Percentiles rank a stretch among this genome's conserved stretches.
Evolutionary conservation across 345 rosid genomes (phyloP).

Genomic region (Microthlaspi erraticum): DNA sequence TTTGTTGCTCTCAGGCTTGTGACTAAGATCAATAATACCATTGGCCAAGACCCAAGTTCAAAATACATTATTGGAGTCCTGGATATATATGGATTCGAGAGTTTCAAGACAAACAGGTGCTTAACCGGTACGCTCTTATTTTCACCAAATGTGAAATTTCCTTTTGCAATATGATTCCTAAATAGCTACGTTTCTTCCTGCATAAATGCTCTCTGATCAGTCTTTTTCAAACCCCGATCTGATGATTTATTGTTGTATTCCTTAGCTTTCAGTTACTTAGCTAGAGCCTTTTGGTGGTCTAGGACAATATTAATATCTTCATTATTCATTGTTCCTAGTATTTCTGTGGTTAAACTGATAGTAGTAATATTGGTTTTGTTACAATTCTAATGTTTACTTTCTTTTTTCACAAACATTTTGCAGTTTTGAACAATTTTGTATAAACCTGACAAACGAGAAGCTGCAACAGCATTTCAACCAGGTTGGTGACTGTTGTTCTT

Average conservation of each 20-base stretch:
- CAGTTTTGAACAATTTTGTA: slow-evolving; percentile 99
- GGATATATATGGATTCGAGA: slow-evolving; percentile 99
- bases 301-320: slow-evolving; percentile 4
- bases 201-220: slow-evolving; percentile 12
- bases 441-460: slow-evolving; percentile 98
- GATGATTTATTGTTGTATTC: slow-evolving; percentile 2
- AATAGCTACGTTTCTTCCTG: slow-evolving; percentile 10
- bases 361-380: slow-evolving; percentile 2
- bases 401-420: slow-evolving; percentile 36
- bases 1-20: slow-evolving; percentile 70
- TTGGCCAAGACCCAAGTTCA: slow-evolving; percentile 91
- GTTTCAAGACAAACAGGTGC: slow-evolving; percentile 99
- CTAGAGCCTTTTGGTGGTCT: slow-evolving; percentile 14
- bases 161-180: slow-evolving; percentile 22
- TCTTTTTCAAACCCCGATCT: slow-evolving; percentile 32
- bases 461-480: slow-evolving; percentile 99
- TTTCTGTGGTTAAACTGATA: slow-evolving; percentile 23
- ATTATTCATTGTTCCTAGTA: slow-evolving; percentile 10
- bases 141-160: slow-evolving; percentile 51
- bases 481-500: slow-evolving; percentile 54
- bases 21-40: slow-evolving; percentile 81
- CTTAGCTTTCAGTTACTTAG: slow-evolving; percentile 25
- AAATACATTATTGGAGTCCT: slow-evolving; percentile 84
- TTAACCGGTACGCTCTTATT: slow-evolving; percentile 86
- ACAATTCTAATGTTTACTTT: slow-evolving; percentile 29